Conservation (phyloP, 331 rosid species). For the Telfairia occidentalis region DNA sequence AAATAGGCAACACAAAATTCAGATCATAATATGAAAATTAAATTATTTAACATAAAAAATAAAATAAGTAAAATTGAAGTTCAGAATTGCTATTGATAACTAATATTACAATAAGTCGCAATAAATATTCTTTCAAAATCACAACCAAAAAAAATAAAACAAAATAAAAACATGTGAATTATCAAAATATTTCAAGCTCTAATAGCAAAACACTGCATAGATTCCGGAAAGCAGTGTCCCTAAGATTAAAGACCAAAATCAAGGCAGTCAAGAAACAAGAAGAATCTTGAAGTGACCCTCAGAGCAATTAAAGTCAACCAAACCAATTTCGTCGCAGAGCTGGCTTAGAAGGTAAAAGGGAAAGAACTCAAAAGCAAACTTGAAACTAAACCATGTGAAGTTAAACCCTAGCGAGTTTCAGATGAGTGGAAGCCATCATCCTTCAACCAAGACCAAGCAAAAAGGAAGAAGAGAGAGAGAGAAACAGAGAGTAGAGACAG, state of each 20-base stretch:
- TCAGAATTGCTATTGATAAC: neutral
- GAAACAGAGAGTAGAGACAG: neutral
- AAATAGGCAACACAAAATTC: neutral
- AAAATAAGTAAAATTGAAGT: neutral
- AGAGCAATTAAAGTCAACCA: constrained; percentile 16
- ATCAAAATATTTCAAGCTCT: neutral
- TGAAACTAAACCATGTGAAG: neutral
- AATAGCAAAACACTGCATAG: neutral
- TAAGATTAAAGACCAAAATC: neutral
- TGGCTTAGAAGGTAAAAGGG: neutral
- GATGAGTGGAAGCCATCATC: neutral
- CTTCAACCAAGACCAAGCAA: neutral
- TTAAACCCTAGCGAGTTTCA: neutral
- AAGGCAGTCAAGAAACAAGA: neutral
- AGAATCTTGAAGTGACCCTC: neutral
- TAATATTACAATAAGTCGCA: too few relatives aligned
- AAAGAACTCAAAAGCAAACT: neutral
- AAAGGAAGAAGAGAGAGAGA: neutral
- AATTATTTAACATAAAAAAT: neutral
- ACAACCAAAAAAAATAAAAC: too few relatives aligned
- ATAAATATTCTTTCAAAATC: too few relatives aligned
- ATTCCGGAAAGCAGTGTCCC: neutral
- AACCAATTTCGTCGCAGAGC: neutral
- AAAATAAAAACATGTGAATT: neutral
- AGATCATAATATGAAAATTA: neutral